These are phyloP conservation scores for Parmales sp. DNA, from an alignment of 108 stramenopile genomes.

Conservation along the genomic window DNA sequence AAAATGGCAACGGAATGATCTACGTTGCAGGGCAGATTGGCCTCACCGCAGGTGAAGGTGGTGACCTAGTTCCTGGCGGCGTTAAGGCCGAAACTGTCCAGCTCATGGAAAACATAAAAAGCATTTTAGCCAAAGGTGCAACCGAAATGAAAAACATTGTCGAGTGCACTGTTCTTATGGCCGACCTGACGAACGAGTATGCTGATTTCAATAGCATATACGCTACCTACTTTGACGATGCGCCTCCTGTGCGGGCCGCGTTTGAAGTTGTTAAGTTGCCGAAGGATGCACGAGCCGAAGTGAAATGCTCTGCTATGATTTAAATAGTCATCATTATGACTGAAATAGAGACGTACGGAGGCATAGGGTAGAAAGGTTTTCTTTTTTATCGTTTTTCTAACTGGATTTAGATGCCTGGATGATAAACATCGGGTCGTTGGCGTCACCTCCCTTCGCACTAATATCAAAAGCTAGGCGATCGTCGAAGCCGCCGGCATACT, in stretches of 20 bases:
- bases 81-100: background rate
- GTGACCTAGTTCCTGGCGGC: background rate
- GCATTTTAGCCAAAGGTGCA: too few relatives aligned
- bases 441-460: conserved; percentile 44
- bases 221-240: background rate
- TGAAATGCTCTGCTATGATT: background rate
- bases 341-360: background rate
- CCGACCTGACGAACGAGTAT: too few relatives aligned
- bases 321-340: background rate
- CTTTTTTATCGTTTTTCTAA: background rate
- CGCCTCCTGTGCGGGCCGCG: background rate
- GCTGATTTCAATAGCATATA: too few relatives aligned
- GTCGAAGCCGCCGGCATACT: conserved; percentile 66
- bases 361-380: background rate
- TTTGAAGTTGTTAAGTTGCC: background rate
- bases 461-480: conserved; percentile 61
- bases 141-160: too few relatives aligned
- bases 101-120: too few relatives aligned
- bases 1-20: background rate
- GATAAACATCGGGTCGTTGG: conserved; percentile 71
- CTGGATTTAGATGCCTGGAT: conserved; percentile 40
- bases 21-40: background rate
- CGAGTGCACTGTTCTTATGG: too few relatives aligned
- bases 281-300: background rate
- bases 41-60: background rate